These are phyloP conservation scores for Colletotrichum sp. DNA, from an alignment of 2,329 filamentous ascomycete genomes.

Conservation along the genomic window DNA sequence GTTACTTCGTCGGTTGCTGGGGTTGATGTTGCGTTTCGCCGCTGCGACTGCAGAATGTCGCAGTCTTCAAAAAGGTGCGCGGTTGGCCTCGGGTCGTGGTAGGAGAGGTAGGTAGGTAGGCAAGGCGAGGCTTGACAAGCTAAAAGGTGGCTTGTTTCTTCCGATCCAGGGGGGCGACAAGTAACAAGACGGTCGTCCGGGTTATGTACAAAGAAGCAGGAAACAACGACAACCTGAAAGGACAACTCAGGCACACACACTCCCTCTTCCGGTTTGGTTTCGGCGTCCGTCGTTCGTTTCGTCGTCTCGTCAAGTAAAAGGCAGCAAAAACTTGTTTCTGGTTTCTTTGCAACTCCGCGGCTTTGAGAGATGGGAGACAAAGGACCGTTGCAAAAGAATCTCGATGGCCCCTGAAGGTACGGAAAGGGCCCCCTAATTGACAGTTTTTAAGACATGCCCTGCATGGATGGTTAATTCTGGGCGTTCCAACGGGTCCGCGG, in stretches of 20 bases:
- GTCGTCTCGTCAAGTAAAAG: not conserved
- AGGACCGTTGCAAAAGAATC: conserved; percentile 18
- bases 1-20: not conserved
- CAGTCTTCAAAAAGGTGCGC: not conserved
- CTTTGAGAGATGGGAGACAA: not conserved
- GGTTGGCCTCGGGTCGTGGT: conserved; percentile 14
- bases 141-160: conserved; percentile 22
- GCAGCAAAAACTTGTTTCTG: not conserved
- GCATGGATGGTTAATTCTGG: conserved; percentile 7
- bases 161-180: not conserved
- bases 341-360: not conserved
- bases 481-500: conserved; percentile 10
- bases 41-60: not conserved
- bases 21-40: not conserved
- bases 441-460: conserved; percentile 19
- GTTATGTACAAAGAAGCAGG: not conserved
- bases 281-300: not conserved
- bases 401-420: conserved; percentile 10
- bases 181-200: not conserved
- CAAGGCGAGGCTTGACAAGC: conserved; percentile 1
- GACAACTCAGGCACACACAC: not conserved
- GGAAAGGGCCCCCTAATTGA: conserved; percentile 14
- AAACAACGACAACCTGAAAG: not conserved
- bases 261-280: not conserved
- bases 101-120: not conserved